Evolutionary conservation across 2,329 filamentous ascomycete species (phyloP).

Genomic region (Paradendryphiella salina): DNA sequence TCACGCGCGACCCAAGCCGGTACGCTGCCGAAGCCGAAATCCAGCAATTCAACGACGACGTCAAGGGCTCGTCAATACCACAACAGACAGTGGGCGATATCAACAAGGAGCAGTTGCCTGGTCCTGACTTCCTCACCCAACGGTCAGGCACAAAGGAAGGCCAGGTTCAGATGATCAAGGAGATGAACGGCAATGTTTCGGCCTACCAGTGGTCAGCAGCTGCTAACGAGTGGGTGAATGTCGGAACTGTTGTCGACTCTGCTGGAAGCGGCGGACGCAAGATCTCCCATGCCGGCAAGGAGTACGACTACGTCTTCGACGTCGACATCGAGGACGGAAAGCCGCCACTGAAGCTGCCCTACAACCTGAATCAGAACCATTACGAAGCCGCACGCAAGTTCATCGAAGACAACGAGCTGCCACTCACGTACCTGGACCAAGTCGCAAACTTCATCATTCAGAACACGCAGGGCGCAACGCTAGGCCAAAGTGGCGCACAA

Average conservation of each 20-base stretch:
- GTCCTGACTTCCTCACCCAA: constrained; percentile 79
- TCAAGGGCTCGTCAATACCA: constrained; percentile 82
- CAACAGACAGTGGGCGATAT: constrained; percentile 76
- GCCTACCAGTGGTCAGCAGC: constrained; percentile 82
- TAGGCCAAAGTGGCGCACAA: constrained; percentile 63
- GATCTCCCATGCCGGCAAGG: constrained; percentile 73
- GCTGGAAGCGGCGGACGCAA: constrained; percentile 73
- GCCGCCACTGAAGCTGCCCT: constrained; percentile 89
- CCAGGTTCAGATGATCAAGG: constrained; percentile 88
- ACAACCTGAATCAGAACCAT: constrained; percentile 87
- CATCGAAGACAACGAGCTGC: constrained; percentile 83
- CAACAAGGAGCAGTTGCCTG: constrained; percentile 89
- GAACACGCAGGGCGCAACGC: constrained; percentile 83
- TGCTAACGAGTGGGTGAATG: constrained; percentile 73
- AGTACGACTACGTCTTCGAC: constrained; percentile 96
- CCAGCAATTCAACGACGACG: constrained; percentile 76
- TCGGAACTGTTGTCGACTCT: constrained; percentile 92
- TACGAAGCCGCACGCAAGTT: constrained; percentile 93
- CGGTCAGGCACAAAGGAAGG: constrained; percentile 94
- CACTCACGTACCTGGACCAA: constrained; percentile 83
- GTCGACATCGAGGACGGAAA: constrained; percentile 95
- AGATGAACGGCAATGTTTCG: constrained; percentile 77
- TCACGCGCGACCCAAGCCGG: constrained; percentile 71
- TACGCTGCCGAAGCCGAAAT: constrained; percentile 70
- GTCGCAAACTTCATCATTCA: constrained; percentile 89